These are phyloP conservation scores for Boletus eberwhitei DNA, from an alignment of 768 basidiomycete genomes.

Conservation along the genomic window DNA sequence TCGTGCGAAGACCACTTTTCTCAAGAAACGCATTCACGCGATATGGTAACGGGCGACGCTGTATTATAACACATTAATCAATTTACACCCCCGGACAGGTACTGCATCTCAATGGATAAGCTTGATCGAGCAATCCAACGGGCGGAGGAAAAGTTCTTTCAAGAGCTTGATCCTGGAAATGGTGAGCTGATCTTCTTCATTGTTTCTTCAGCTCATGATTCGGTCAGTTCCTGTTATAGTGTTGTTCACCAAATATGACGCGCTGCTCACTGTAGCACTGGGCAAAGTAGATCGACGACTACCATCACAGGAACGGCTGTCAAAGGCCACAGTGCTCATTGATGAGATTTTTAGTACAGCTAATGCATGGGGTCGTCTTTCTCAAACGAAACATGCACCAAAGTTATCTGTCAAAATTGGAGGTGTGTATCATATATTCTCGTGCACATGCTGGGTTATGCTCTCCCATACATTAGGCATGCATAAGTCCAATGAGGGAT, in stretches of 20 bases:
- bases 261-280: not conserved
- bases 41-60: not conserved
- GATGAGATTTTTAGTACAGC: not conserved
- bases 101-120: conserved; percentile 7
- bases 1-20: not conserved
- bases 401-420: not conserved
- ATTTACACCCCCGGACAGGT: not conserved
- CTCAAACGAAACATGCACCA: not conserved
- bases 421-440: not conserved
- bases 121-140: not conserved
- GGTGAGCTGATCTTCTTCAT: not conserved
- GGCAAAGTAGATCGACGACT: not conserved
- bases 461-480: not conserved
- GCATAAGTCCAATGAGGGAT: not conserved
- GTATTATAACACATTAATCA: not conserved
- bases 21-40: conserved; percentile 6
- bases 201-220: not conserved
- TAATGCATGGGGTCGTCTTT: not conserved
- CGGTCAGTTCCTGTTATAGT: conserved; percentile 2
- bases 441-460: not conserved
- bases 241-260: conserved; percentile 5
- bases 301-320: not conserved
- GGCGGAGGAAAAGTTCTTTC: not conserved
- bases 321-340: not conserved
- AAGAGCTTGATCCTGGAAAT: not conserved